Evolutionary conservation across 2,329 filamentous ascomycete species (phyloP).

Genomic region (Penicillium brevicompactum): DNA sequence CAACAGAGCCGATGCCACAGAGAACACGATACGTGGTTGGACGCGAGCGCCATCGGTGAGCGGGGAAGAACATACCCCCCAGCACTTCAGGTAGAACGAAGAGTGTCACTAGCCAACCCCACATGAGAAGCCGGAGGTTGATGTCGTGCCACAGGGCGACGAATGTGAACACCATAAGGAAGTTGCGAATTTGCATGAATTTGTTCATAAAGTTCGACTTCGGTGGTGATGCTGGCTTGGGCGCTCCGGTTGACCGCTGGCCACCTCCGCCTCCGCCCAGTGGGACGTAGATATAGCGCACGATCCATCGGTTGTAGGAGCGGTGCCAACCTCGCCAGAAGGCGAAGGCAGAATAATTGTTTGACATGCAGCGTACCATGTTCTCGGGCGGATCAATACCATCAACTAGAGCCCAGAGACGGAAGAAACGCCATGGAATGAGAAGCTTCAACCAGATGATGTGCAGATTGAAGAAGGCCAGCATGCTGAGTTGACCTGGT

Average conservation of each 20-base stretch:
- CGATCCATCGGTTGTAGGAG: conserved; percentile 89
- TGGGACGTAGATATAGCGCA: conserved; percentile 92
- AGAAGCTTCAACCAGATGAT: conserved; percentile 98
- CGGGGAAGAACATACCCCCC: conserved; percentile 72
- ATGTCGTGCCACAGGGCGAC: conserved; percentile 99
- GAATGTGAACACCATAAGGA: conserved; percentile 87
- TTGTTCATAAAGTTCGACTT: conserved; percentile 46
- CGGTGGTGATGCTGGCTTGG: conserved; percentile 50
- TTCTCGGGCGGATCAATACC: conserved; percentile 96
- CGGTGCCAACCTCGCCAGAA: conserved; percentile 99
- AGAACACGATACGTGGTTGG: conserved; percentile 77
- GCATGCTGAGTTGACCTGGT: conserved; percentile 81
- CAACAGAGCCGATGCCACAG: conserved; percentile 77
- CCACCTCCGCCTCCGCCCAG: conserved; percentile 67
- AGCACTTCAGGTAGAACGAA: conserved; percentile 90
- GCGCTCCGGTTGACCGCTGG: conserved; percentile 19
- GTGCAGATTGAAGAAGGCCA: conserved; percentile 95
- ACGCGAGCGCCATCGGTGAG: conserved; percentile 66
- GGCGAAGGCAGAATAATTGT: conserved; percentile 86
- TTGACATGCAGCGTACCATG: conserved; percentile 93
- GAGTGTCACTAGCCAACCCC: conserved; percentile 94
- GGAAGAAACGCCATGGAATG: conserved; percentile 96
- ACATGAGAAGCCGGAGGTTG: conserved; percentile 83
- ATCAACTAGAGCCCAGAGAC: conserved; percentile 90
- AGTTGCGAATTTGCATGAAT: conserved; percentile 69